Base-by-base conservation (phyloP, 2,329 filamentous ascomycete species). In the Corinectria fuckeliana region DNA sequence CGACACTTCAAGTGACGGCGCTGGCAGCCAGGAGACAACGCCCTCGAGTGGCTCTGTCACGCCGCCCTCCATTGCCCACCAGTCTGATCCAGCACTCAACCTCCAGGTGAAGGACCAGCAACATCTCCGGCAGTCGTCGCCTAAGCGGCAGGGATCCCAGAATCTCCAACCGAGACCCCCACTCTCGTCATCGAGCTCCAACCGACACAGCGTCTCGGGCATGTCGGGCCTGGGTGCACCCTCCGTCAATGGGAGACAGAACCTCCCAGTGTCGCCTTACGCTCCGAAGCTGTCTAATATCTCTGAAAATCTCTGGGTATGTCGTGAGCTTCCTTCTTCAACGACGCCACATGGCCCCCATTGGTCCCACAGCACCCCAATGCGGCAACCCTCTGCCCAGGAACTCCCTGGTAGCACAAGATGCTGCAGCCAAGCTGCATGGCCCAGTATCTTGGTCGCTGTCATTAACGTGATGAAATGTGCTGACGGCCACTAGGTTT, bases 241-340 rank as follows among this genome's bases (percentile, higher is more conserved):
- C 23, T 77, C 81, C 21, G 74, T 80, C 25, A 82, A 81, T 67
- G 84, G 84, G 60, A 85, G 83, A 71, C 81, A 78, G 55, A 83
- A 80, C 63, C 77, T 85, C 62, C 86, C 89, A 7, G 84, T 88
- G 16, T 97, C 93, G 53, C 87, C 89, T 41, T 94, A 91, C 77
- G 91, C 92, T 26, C 93, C 94, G 21, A 87, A 87, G 68, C 86
- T 97, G 36, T 79, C 89, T 41, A 97, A 93, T 30, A 81, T 97
- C 36, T 82, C 86, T 9, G 92, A 97, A 65, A 91, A 90, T 67
- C 88, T 91, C 58, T 96, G 92, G 91, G 93, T 96, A 85, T 69
- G 88, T 80, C 48, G 61, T 63, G 45, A 25, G 55, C 62, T 67
- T 60, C 51, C 56, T 58, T 68, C 38, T 58, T 54, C 51, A 47